A percentile compares a stretch with the other conserved stretches of the same genome.
phyloP scores from a whole-genome alignment of 2,329 filamentous ascomycete genomes.

The Colletotrichum ledebouriae region DNA sequence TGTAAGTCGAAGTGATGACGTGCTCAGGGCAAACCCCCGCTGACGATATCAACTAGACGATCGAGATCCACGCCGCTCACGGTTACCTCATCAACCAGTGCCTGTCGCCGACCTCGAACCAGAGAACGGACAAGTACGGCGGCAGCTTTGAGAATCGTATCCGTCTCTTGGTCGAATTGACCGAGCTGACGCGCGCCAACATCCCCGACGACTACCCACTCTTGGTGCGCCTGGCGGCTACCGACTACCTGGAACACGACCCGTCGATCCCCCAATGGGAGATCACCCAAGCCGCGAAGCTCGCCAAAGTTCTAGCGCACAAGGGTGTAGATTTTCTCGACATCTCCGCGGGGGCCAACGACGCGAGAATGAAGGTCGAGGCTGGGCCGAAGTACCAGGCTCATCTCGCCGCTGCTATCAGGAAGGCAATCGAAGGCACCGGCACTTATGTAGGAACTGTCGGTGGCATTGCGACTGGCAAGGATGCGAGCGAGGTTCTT shows the following conservation, averaged over 20 bases:
- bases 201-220: slow-evolving; percentile 77
- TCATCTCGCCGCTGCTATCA: slow-evolving; percentile 74
- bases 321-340: slow-evolving; percentile 83
- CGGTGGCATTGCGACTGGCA: slow-evolving; percentile 58
- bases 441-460: slow-evolving; percentile 56
- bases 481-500: slow-evolving; percentile 61
- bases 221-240: slow-evolving; percentile 77
- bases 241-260: slow-evolving; percentile 77
- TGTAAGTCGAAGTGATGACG: slow-evolving; percentile 37
- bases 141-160: slow-evolving; percentile 60
- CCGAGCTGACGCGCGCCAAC: slow-evolving; percentile 69
- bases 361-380: slow-evolving; percentile 70
- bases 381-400: slow-evolving; percentile 76
- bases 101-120: slow-evolving; percentile 58
- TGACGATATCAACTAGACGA: too few relatives aligned
- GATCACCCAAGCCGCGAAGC: too few relatives aligned
- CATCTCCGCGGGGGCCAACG: slow-evolving; percentile 75
- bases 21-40: too few relatives aligned
- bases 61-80: too few relatives aligned
- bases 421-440: slow-evolving; percentile 75
- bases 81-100: too few relatives aligned
- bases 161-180: slow-evolving; percentile 58
- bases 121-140: slow-evolving; percentile 62
- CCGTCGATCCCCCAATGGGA: slow-evolving; percentile 62
- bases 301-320: too few relatives aligned